Conservation (phyloP, 1,139 yeast genomes). For the Diutina sp. region DNA sequence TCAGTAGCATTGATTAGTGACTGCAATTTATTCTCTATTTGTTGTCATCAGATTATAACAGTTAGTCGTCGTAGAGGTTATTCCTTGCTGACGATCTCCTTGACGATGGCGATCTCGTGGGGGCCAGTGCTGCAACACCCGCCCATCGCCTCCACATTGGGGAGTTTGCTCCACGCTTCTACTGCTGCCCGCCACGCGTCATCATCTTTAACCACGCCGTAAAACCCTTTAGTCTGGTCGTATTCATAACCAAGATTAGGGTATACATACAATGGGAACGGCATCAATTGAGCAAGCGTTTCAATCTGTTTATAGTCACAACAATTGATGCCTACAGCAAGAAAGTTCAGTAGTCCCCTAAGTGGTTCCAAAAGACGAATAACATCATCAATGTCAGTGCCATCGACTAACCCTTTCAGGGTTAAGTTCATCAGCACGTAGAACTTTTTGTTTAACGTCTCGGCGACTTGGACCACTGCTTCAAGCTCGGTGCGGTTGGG, state of each 20-base stretch:
- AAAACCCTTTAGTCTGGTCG: constrained; percentile 14
- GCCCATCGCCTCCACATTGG: constrained; percentile 30
- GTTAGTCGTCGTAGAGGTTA: no score
- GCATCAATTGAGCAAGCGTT: not conserved
- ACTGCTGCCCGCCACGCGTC: constrained; percentile 18
- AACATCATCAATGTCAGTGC: constrained; percentile 16
- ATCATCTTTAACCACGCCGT: constrained; percentile 1
- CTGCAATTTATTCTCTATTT: no score
- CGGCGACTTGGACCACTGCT: constrained; percentile 15
- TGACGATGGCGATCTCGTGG: constrained; percentile 16
- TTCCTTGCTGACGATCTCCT: not conserved
- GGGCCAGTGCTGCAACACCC: constrained; percentile 52
- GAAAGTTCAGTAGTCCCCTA: constrained; percentile 7
- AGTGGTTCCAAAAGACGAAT: constrained; percentile 4
- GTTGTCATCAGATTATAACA: no score
- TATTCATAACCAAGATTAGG: constrained; percentile 48
- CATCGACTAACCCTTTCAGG: constrained; percentile 15
- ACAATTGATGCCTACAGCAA: constrained; percentile 30
- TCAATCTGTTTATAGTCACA: not conserved
- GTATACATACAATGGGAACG: constrained; percentile 19
- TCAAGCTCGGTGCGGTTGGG: constrained; percentile 42
- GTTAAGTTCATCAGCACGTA: constrained; percentile 16
- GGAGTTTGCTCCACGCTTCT: constrained; percentile 18
- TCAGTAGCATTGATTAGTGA: no score
- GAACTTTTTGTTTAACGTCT: constrained; percentile 13